Conservation (phyloP, 2,329 filamentous ascomycete genomes). For the Fusarium globosum region DNA sequence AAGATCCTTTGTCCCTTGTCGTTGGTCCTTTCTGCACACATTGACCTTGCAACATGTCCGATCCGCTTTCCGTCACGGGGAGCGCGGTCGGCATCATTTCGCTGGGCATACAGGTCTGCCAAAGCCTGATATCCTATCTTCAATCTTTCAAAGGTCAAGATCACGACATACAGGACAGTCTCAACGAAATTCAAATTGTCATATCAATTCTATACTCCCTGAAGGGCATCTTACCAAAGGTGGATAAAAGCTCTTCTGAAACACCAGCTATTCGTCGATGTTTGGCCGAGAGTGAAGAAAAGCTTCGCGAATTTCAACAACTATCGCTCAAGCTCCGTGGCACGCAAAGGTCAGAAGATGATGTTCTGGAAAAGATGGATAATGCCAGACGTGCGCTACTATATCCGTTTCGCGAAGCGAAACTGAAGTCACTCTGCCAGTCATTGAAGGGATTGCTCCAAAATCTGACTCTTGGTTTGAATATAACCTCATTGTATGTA, state of each 20-base stretch:
- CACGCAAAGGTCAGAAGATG: too few relatives aligned
- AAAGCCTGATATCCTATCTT: background rate
- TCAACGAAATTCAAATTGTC: background rate
- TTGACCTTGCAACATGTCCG: fast-evolving
- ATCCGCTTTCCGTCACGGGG: background rate
- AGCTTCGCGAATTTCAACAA: background rate
- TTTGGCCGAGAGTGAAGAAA: background rate
- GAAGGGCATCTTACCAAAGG: background rate
- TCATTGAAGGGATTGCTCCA: background rate
- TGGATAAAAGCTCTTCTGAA: fast-evolving
- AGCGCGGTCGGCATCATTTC: background rate
- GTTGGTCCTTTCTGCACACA: fast-evolving
- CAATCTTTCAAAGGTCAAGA: background rate
- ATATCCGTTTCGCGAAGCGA: background rate
- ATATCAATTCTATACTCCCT: background rate
- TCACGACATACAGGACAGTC: fast-evolving
- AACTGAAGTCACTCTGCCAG: background rate
- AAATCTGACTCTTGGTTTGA: fast-evolving
- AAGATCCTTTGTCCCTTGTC: fast-evolving
- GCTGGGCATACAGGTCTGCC: background rate
- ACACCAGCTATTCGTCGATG: background rate
- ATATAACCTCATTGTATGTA: fast-evolving
- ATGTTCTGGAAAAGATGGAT: background rate
- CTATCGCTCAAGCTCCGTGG: background rate
- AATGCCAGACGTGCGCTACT: fast-evolving